Conservation (phyloP, 805 yeast species). For the Saccharomycopsis fibuligera region DNA sequence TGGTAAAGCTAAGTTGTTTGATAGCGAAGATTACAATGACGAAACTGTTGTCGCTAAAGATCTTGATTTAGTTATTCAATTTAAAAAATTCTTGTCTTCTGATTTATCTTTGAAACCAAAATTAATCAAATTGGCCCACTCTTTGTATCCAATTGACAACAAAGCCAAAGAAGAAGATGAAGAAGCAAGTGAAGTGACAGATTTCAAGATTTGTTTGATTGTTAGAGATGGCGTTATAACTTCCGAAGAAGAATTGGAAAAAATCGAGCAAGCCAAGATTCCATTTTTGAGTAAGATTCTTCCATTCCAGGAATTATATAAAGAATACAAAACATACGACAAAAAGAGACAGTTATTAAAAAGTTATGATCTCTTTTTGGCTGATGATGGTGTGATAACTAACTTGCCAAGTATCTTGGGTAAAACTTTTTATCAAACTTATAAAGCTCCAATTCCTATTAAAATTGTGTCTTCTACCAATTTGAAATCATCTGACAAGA, state of each 20-base stretch:
- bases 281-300: conserved; percentile 36
- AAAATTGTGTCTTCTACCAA: conserved; percentile 32
- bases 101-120: conserved; percentile 33
- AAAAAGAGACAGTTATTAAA: conserved; percentile 68
- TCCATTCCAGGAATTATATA: conserved; percentile 69
- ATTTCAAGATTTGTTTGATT: conserved; percentile 54
- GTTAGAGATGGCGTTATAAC: conserved; percentile 56
- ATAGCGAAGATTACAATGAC: conserved; percentile 49
- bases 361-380: conserved; percentile 69
- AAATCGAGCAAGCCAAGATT: conserved; percentile 41
- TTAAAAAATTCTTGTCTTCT: conserved; percentile 15
- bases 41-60: conserved; percentile 25
- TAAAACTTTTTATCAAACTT: conserved; percentile 66
- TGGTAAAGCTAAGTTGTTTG: conserved; percentile 47
- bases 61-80: conserved; percentile 15
- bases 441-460: conserved; percentile 65
- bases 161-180: conserved; percentile 31
- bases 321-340: conserved; percentile 83
- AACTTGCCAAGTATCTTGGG: conserved; percentile 81
- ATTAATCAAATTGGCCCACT: conserved; percentile 24
- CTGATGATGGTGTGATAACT: conserved; percentile 77
- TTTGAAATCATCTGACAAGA: conserved; percentile 23
- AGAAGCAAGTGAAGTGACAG: conserved; percentile 23
- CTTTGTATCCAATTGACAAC: conserved; percentile 39
- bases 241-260: conserved; percentile 34